Evolutionary conservation across 2,329 filamentous ascomycete species (phyloP).

Genomic region (Ceratocystis destructans): DNA sequence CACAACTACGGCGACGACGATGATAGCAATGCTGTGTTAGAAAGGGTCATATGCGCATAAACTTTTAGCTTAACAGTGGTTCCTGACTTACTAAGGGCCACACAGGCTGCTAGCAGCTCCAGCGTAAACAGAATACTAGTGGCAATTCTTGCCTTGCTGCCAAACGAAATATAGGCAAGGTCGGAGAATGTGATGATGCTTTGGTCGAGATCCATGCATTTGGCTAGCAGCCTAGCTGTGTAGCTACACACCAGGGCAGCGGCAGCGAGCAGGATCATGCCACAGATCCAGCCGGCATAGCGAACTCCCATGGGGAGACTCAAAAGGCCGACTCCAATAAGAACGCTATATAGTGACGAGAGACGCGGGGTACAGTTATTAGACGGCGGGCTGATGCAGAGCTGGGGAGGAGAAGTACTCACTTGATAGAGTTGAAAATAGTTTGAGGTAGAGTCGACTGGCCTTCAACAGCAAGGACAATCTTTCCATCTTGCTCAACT

Average conservation of each 20-base stretch:
- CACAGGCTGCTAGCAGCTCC: slow-evolving; percentile 75
- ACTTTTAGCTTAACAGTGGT: too few relatives aligned
- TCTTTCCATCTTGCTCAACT: slow-evolving; percentile 74
- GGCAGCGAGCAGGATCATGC: slow-evolving; percentile 58
- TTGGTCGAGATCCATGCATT: slow-evolving; percentile 74
- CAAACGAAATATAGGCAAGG: slow-evolving; percentile 81
- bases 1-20: slow-evolving; percentile 38
- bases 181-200: slow-evolving; percentile 90
- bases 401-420: slow-evolving; percentile 19
- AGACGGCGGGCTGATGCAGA: neutral
- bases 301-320: slow-evolving; percentile 78
- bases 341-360: slow-evolving; percentile 35
- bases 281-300: slow-evolving; percentile 79
- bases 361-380: slow-evolving; percentile 18
- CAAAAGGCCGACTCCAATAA: slow-evolving; percentile 80
- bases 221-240: slow-evolving; percentile 71
- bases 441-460: slow-evolving; percentile 94
- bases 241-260: slow-evolving; percentile 68
- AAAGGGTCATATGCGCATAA: neutral
- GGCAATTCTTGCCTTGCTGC: slow-evolving; percentile 62
- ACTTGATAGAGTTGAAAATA: slow-evolving; percentile 88
- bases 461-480: slow-evolving; percentile 72
- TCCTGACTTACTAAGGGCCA: slow-evolving; percentile 45
- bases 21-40: neutral
- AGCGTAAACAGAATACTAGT: slow-evolving; percentile 79